Evolutionary conservation across 345 rosid species (phyloP).

Genomic region (Pugionium dolabratum): DNA sequence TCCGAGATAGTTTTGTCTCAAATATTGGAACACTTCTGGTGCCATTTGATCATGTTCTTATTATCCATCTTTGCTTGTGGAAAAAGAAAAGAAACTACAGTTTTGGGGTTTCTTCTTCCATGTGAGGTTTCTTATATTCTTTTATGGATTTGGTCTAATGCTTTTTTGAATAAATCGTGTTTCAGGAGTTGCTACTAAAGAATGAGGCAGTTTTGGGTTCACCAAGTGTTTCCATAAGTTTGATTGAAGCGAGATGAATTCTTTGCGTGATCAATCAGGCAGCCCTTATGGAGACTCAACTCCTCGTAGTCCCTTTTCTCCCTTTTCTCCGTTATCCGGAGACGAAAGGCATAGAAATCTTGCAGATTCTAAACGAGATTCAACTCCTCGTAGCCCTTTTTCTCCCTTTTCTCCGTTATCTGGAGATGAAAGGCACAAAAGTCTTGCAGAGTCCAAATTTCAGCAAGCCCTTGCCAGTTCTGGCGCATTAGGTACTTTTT

Average conservation of each 20-base stretch:
- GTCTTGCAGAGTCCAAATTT: slow-evolving; percentile 50
- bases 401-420: slow-evolving; percentile 44
- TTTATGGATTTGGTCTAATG: slow-evolving; percentile 6
- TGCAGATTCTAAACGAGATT: slow-evolving; percentile 47
- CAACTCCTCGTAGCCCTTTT: slow-evolving; percentile 44
- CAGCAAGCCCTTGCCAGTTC: slow-evolving; percentile 54
- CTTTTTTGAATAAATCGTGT: background rate
- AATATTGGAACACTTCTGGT: background rate
- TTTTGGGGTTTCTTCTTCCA: background rate
- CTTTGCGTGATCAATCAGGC: slow-evolving; percentile 39
- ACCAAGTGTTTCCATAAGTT: slow-evolving; percentile 36
- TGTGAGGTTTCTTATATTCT: background rate
- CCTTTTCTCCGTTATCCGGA: slow-evolving; percentile 43
- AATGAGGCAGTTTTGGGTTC: slow-evolving; percentile 29
- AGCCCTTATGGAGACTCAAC: slow-evolving; percentile 43
- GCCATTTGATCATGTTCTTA: slow-evolving; percentile 15
- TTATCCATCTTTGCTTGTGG: background rate
- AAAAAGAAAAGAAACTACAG: background rate
- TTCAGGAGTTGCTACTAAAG: slow-evolving; percentile 27
- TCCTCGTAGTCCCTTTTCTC: slow-evolving; percentile 39
- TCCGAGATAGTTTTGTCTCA: slow-evolving; percentile 5
- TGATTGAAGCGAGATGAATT: slow-evolving; percentile 21
- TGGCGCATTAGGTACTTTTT: slow-evolving; percentile 46
- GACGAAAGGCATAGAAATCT: slow-evolving; percentile 55
- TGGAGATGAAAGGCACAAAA: slow-evolving; percentile 55